A percentile compares a stretch with the other conserved stretches of the same genome.
Evolutionary conservation across 371 early-diverging fungal genomes (phyloP).

Genomic region (Syncephalastrum racemosum): DNA sequence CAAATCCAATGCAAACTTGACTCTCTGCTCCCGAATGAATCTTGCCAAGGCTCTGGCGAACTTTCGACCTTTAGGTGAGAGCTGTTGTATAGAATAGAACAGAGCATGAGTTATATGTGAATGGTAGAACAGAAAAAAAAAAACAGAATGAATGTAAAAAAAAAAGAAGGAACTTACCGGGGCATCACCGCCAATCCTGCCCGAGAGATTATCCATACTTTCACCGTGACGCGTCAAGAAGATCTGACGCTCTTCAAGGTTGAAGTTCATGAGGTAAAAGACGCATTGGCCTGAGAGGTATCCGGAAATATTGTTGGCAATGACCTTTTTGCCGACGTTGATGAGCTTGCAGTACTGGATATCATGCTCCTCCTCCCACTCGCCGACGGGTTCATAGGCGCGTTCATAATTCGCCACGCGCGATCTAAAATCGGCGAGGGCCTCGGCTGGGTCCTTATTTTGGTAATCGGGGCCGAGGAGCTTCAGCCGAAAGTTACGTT

Average conservation of each 20-base stretch:
- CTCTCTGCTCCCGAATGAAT: conserved; percentile 57
- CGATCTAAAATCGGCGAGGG: conserved; percentile 73
- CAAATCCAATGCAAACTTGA: conserved; percentile 38
- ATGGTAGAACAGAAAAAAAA: no score
- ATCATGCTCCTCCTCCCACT: conserved; percentile 72
- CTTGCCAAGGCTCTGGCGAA: conserved; percentile 66
- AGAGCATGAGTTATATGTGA: conserved; percentile 4
- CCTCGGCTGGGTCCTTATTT: conserved; percentile 63
- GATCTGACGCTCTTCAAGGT: conserved; percentile 69
- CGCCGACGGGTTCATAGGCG: conserved; percentile 76
- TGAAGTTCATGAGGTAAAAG: conserved; percentile 85
- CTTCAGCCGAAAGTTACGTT: conserved; percentile 80
- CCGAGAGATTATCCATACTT: conserved; percentile 56
- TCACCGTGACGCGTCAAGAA: conserved; percentile 87
- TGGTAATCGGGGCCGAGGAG: conserved; percentile 82
- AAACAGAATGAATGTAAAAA: background rate
- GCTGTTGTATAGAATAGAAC: conserved; percentile 19
- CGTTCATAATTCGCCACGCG: conserved; percentile 81
- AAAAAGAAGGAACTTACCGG: conserved; percentile 41
- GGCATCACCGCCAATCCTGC: conserved; percentile 78
- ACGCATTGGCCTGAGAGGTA: conserved; percentile 81
- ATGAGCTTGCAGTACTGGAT: conserved; percentile 81
- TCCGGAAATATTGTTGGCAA: conserved; percentile 79
- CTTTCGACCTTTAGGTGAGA: conserved; percentile 59
- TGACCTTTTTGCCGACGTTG: conserved; percentile 83